phyloP scores from a whole-genome alignment of 176 grass and related monocot genomes.

The Rhipidocladum racemiflorum region DNA sequence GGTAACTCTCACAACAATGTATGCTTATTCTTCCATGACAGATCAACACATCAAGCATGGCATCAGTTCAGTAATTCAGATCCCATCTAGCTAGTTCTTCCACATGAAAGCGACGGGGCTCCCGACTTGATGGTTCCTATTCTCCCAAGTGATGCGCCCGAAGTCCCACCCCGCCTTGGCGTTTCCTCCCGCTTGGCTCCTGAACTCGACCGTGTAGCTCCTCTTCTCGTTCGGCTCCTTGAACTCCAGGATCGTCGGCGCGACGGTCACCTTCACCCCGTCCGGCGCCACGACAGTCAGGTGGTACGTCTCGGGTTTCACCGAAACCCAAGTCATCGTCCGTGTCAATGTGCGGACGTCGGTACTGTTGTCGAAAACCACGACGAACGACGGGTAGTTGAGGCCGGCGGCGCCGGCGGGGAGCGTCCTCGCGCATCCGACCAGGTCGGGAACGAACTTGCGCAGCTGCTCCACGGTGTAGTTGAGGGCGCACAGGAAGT shows the following conservation, averaged over 20 bases:
- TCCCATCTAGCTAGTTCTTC: too few relatives aligned
- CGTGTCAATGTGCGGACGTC: not conserved
- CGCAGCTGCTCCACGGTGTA: conserved; percentile 35
- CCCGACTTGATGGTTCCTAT: conserved; percentile 33
- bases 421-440: conserved; percentile 6
- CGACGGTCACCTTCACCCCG: conserved; percentile 29
- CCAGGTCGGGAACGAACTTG: not conserved
- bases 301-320: conserved; percentile 29
- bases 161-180: not conserved
- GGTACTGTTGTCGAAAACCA: conserved; percentile 13
- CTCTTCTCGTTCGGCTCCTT: not conserved
- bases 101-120: conserved; percentile 48
- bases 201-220: conserved; percentile 46
- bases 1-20: not conserved
- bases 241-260: conserved; percentile 39
- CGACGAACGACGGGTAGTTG: conserved; percentile 46
- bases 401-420: conserved; percentile 10
- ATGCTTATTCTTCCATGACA: not conserved
- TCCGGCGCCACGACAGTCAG: conserved; percentile 21
- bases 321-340: conserved; percentile 32
- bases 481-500: conserved; percentile 43
- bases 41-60: not conserved
- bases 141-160: conserved; percentile 45
- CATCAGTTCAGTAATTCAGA: not conserved
- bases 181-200: not conserved